Conservation (phyloP, 106 monocot genomes). For the Phalaenopsis equestris region DNA sequence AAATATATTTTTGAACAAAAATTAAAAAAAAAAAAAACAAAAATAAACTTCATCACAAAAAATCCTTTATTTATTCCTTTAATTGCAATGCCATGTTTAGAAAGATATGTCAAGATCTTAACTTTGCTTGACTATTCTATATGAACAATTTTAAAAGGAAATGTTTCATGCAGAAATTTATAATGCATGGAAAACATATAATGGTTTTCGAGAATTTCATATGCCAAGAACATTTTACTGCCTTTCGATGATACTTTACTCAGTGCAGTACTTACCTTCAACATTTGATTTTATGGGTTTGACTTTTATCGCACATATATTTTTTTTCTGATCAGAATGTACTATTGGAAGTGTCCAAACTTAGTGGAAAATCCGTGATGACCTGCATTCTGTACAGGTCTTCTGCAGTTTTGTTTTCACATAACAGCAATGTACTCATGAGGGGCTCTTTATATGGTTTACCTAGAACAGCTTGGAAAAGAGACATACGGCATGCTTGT, state of each 20-base stretch:
- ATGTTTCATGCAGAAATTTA: not conserved
- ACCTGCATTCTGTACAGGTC: conserved; percentile 1
- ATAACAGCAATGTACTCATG: conserved; percentile 20
- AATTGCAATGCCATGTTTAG: not conserved
- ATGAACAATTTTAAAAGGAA: not conserved
- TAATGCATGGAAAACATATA: not conserved
- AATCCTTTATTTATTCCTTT: not conserved
- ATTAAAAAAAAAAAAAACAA: too few relatives aligned
- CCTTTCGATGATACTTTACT: not conserved
- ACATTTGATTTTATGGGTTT: not conserved
- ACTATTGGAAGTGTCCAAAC: not conserved
- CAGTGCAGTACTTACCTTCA: not conserved
- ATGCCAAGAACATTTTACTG: not conserved
- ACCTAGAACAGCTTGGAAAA: conserved; percentile 29
- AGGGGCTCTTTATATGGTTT: conserved; percentile 39
- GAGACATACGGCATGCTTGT: conserved; percentile 14
- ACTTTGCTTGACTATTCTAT: not conserved
- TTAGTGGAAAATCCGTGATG: not conserved
- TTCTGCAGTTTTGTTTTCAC: not conserved
- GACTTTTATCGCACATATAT: not conserved
- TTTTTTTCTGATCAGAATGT: not conserved
- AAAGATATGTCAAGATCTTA: not conserved
- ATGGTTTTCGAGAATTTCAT: not conserved
- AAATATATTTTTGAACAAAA: too few relatives aligned
- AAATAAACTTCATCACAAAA: too few relatives aligned